Conservation (phyloP, 371 early-diverging fungal genomes). For the Rhizopus sp. region DNA sequence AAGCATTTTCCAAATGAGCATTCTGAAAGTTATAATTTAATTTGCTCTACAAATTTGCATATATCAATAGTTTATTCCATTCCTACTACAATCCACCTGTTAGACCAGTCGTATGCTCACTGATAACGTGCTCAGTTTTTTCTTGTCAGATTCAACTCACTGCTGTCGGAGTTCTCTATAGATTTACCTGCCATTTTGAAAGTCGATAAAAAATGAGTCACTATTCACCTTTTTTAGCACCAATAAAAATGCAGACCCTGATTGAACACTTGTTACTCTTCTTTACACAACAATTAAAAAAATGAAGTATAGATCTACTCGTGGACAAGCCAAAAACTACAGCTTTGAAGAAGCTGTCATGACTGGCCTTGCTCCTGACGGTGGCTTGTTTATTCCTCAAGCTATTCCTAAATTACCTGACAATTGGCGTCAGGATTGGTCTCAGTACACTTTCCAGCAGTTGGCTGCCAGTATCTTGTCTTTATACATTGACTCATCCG, state of each 20-base stretch:
- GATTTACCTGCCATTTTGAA: constrained; percentile 1
- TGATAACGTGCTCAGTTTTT: background rate
- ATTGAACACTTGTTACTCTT: constrained; percentile 10
- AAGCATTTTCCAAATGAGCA: too few species aligned
- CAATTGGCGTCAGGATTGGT: constrained; percentile 68
- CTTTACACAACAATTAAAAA: constrained; percentile 7
- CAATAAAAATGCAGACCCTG: constrained; percentile 6
- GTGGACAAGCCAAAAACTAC: constrained; percentile 72
- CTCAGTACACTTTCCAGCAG: constrained; percentile 73
- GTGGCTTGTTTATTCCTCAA: constrained; percentile 94
- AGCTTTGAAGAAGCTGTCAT: constrained; percentile 93
- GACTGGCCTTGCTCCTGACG: constrained; percentile 91
- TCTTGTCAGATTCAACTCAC: background rate
- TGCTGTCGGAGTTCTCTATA: background rate
- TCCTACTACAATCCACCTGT: too few species aligned
- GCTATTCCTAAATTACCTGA: constrained; percentile 73
- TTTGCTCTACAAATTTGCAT: too few species aligned
- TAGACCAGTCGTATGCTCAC: too few species aligned
- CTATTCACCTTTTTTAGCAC: constrained; percentile 5
- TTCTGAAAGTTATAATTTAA: too few species aligned
- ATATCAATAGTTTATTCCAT: too few species aligned
- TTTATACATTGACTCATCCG: constrained; percentile 75
- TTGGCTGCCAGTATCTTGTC: constrained; percentile 86
- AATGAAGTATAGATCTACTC: constrained; percentile 90
- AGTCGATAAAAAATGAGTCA: constrained; percentile 16